Evolutionary conservation across 164 flowering plant genomes (phyloP).

Genomic region (Pachysandra terminalis): DNA sequence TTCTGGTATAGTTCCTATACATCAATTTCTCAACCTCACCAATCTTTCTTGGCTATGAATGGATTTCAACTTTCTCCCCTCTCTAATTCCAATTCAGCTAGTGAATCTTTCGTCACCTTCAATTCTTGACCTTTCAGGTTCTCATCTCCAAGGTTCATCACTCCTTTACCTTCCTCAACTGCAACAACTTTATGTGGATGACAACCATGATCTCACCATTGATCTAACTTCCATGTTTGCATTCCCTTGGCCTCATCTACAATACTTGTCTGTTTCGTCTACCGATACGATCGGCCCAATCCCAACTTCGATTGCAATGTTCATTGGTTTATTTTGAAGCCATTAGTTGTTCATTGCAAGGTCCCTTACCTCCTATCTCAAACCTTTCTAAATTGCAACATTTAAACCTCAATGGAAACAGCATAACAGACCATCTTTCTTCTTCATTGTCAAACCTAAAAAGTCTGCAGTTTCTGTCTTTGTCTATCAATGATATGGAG

Average conservation of each 20-base stretch:
- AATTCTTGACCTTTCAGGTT: conserved; percentile 10
- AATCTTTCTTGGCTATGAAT: conserved; percentile 10
- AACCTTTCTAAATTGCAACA: conserved; percentile 18
- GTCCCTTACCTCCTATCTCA: conserved; percentile 18
- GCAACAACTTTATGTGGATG: conserved; percentile 5
- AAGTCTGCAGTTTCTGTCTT: conserved; percentile 1
- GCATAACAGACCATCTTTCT: conserved; percentile 18
- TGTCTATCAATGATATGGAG: conserved; percentile 13
- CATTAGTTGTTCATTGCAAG: conserved; percentile 13
- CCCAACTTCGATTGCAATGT: conserved; percentile 4
- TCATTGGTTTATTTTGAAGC: background rate
- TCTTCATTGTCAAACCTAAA: conserved; percentile 13
- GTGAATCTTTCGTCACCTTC: background rate
- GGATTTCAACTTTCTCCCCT: conserved; percentile 16
- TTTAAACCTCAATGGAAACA: conserved; percentile 17
- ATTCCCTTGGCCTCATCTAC: background rate
- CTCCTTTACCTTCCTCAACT: conserved; percentile 17
- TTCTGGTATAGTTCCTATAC: conserved; percentile 12
- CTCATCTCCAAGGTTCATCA: conserved; percentile 8
- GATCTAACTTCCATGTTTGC: conserved; percentile 12
- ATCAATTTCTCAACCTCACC: conserved; percentile 14
- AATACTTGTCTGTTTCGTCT: background rate
- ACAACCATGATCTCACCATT: conserved; percentile 6
- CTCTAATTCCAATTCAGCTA: conserved; percentile 16
- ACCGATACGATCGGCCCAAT: conserved; percentile 5